Evolutionary conservation across 495 filamentous ascomycete species (phyloP).

Genomic region (Xylaria intraflava): DNA sequence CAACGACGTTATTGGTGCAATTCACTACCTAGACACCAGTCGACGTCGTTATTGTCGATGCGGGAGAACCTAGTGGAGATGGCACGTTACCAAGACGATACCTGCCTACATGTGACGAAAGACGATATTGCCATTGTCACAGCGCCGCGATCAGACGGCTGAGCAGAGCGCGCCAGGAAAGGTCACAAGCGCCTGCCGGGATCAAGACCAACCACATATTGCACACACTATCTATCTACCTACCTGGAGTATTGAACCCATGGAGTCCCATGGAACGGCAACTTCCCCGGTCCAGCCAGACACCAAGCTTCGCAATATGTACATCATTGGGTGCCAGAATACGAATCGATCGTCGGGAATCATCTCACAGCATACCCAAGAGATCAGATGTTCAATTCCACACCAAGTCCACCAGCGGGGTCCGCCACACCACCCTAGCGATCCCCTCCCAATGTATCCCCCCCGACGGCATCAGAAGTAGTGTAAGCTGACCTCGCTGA

Average conservation of each 20-base stretch:
- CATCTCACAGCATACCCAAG: neutral
- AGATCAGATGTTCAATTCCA: neutral
- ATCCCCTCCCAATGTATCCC: too few species aligned
- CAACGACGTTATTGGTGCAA: conserved; percentile 5
- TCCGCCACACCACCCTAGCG: too few species aligned
- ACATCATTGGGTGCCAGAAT: conserved; percentile 32
- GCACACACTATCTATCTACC: too few species aligned
- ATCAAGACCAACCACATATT: neutral
- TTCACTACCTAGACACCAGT: conserved; percentile 10
- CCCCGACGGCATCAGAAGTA: too few species aligned
- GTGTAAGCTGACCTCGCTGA: too few species aligned
- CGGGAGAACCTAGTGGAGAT: neutral
- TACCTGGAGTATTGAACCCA: conserved; percentile 2
- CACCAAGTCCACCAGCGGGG: neutral
- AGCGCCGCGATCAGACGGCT: neutral
- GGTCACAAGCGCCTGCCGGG: conserved; percentile 7
- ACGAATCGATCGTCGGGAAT: conserved; percentile 14
- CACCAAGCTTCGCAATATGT: conserved; percentile 28
- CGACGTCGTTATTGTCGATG: neutral
- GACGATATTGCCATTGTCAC: conserved; percentile 8
- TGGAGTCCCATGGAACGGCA: conserved; percentile 24
- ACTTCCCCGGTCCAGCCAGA: conserved; percentile 26
- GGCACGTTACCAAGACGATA: conserved; percentile 4
- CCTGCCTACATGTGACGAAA: conserved; percentile 1
- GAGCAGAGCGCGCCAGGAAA: neutral